Evolutionary conservation across 2,329 filamentous ascomycete species (phyloP), one percentile per base, ranked within the genome.

Genomic region (Penicillium fuscoglaucum): DNA sequence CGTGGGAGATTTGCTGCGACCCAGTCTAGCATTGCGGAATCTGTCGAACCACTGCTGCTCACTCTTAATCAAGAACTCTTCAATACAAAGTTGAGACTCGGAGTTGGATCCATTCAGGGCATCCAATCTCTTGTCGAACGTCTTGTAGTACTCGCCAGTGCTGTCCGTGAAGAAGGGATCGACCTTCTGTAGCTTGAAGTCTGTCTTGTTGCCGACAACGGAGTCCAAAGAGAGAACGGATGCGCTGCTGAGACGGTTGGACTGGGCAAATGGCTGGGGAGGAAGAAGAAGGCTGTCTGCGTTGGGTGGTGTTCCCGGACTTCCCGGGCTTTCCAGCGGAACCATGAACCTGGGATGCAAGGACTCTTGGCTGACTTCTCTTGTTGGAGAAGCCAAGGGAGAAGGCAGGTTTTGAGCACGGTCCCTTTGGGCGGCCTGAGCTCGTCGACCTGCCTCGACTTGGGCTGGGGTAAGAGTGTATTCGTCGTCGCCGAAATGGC

Each of bases 111-210:
- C 84, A 47, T 77, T 82, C 31, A 88, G 74, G 6, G 70, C 70
- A 40, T 83, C 79, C 6, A 88, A 77, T 67, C 79, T 83, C 68
- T 81, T 78, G 57, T 84, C 82, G 60, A 87, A 88, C 1, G 76
- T 78, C 59, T 78, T 78, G 63, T 83, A 85, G 69, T 86, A 89
- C 62, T 86, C 79, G 26, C 85, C 86, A 26, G 80, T 84, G 37
- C 81, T 80, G 68, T 89, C 86, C 12, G 82, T 87, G 74, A 89
- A 89, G 76, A 85, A 86, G 4, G 86, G 86, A 66, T 87, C 85
- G 1, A 89, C 84, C 60, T 87, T 85, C 68, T 89, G 86, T 24
- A 87, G 79, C 62, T 83, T 82, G 70, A 83, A 86, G 66, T 87
- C 82, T 52, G 82, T 82, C 70, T 86, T 85, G 57, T 84, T 83